Evolutionary conservation across 2,329 filamentous ascomycete species (phyloP).

Genomic region (Bimuria novae-zelandiae): DNA sequence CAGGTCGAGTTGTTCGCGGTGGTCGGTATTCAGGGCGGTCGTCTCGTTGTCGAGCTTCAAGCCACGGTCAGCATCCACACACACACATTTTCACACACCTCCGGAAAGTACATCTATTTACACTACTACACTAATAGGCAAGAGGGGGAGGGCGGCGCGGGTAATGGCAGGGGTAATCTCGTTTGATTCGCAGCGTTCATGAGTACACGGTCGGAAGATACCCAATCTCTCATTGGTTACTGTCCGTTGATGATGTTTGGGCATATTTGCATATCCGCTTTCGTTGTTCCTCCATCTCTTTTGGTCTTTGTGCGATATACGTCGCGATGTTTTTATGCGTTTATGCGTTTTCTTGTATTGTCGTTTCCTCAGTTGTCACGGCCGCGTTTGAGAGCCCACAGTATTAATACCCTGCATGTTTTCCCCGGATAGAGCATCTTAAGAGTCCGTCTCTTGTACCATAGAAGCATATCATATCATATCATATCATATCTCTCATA

Average conservation of each 20-base stretch:
- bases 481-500: neutral
- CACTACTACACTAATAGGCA: conserved; percentile 3
- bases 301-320: neutral
- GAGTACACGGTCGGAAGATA: conserved; percentile 21
- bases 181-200: conserved; percentile 9
- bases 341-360: conserved; percentile 9
- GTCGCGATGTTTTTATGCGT: conserved; percentile 5
- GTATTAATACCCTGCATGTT: neutral
- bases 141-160: conserved; percentile 2
- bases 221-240: conserved; percentile 12
- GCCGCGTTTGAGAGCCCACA: no score
- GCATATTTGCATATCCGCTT: neutral
- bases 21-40: conserved; percentile 76
- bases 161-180: conserved; percentile 16
- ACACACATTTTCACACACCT: neutral
- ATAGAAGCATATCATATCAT: neutral
- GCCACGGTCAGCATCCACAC: conserved; percentile 28
- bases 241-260: conserved; percentile 4
- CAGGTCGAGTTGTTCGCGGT: conserved; percentile 85
- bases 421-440: neutral
- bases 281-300: neutral
- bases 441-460: neutral
- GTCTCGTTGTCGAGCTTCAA: conserved; percentile 60
- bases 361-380: neutral
- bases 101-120: conserved; percentile 2